phyloP scores from a whole-genome alignment of 2,329 filamentous ascomycete species.

The Bipolaris victoriae region DNA sequence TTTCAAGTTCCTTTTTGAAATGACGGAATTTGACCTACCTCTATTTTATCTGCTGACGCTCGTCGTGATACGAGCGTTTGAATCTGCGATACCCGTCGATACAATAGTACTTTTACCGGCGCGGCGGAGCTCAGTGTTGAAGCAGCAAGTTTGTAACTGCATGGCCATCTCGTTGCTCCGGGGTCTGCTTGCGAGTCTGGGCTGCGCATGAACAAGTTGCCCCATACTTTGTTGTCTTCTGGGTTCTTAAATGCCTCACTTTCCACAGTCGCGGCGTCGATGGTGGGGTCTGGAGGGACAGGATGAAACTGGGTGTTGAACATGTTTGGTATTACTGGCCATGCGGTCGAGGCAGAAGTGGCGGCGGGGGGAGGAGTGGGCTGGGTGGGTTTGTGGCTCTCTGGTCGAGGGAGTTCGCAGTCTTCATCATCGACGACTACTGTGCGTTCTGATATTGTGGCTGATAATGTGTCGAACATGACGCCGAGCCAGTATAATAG shows the following conservation, averaged over 20 bases:
- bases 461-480: conserved; percentile 65
- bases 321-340: conserved; percentile 17
- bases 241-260: conserved; percentile 46
- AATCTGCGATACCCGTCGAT: conserved; percentile 9
- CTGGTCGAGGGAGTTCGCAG: conserved; percentile 45
- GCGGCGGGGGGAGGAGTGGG: neutral
- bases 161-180: conserved; percentile 11
- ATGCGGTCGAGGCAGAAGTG: neutral
- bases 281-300: no score
- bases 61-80: conserved; percentile 9
- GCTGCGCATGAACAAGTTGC: conserved; percentile 13
- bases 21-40: conserved; percentile 4
- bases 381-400: neutral
- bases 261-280: neutral
- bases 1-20: no score
- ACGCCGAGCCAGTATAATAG: conserved; percentile 64
- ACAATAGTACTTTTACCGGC: conserved; percentile 14
- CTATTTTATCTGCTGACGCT: conserved; percentile 3
- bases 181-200: neutral
- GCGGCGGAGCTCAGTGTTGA: conserved; percentile 14
- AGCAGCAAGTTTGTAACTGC: conserved; percentile 13
- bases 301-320: neutral
- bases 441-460: conserved; percentile 59
- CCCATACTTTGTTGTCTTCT: conserved; percentile 25
- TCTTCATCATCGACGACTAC: conserved; percentile 56